These are phyloP conservation scores for Myriosclerotinia duriaeana DNA, from an alignment of 2,329 filamentous ascomycete genomes.

Conservation along the genomic window DNA sequence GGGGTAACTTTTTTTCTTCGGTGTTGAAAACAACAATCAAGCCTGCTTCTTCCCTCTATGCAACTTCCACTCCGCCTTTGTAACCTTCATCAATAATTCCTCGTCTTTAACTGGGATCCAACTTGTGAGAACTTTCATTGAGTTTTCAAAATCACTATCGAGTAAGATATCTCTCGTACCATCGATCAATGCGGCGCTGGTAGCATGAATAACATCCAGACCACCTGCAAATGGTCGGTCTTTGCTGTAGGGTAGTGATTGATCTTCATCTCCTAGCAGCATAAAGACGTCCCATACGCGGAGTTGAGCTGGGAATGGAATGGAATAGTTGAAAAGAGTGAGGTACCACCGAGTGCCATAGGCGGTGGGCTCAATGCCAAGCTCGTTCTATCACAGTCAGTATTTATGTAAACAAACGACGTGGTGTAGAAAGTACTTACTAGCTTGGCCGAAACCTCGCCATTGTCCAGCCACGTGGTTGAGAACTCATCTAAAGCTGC, in stretches of 20 bases:
- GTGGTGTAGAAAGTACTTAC: slow-evolving; percentile 51
- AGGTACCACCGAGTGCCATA: slow-evolving; percentile 98
- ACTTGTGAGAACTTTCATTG: slow-evolving; percentile 94
- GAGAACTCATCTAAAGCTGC: slow-evolving; percentile 83
- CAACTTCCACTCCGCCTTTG: slow-evolving; percentile 80
- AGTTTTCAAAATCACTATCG: slow-evolving; percentile 93
- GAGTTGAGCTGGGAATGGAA: slow-evolving; percentile 90
- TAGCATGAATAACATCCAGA: slow-evolving; percentile 85
- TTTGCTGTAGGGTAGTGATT: slow-evolving; percentile 37
- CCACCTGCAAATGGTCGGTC: slow-evolving; percentile 57
- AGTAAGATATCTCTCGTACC: slow-evolving; percentile 84
- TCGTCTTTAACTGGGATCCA: slow-evolving; percentile 95
- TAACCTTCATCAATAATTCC: slow-evolving; percentile 87
- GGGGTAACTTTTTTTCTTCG: not conserved
- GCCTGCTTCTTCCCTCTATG: slow-evolving; percentile 49
- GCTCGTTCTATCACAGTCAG: slow-evolving; percentile 56
- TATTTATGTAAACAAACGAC: not conserved
- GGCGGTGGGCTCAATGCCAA: slow-evolving; percentile 82
- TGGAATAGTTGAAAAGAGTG: slow-evolving; percentile 94
- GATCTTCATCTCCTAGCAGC: slow-evolving; percentile 76
- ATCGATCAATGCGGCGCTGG: slow-evolving; percentile 85
- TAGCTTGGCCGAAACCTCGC: slow-evolving; percentile 77
- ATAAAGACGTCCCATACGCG: slow-evolving; percentile 98
- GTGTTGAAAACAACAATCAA: not conserved
- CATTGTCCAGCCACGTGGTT: slow-evolving; percentile 73